Conservation (phyloP, 352 stramenopile genomes). For the Globisporangium splendens region DNA sequence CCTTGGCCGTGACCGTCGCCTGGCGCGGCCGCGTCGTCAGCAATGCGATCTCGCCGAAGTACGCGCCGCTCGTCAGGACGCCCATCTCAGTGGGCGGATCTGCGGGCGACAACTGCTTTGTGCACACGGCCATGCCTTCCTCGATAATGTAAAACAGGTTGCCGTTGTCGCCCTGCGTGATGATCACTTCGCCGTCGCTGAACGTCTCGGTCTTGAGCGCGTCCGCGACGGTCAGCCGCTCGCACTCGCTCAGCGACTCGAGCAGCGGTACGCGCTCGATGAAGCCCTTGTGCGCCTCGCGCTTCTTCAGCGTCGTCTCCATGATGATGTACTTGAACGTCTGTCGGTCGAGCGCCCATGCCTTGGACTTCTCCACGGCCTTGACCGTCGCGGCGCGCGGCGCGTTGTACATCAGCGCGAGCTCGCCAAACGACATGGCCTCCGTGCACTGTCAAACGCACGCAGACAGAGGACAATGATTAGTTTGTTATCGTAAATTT, state of each 20-base stretch:
- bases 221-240: conserved; percentile 88
- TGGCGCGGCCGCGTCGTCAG: conserved; percentile 92
- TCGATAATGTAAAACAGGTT: conserved; percentile 92
- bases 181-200: conserved; percentile 87
- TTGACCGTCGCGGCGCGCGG: conserved; percentile 94
- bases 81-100: conserved; percentile 83
- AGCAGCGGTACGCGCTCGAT: conserved; percentile 89
- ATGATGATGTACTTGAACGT: conserved; percentile 92
- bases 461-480: too few species aligned
- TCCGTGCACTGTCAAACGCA: conserved; percentile 75
- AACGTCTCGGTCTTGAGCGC: conserved; percentile 82
- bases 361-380: conserved; percentile 86
- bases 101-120: conserved; percentile 74
- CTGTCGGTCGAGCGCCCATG: conserved; percentile 90
- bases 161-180: conserved; percentile 83
- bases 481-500: too few species aligned
- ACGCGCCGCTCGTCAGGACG: conserved; percentile 87
- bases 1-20: conserved; percentile 83
- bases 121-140: conserved; percentile 74
- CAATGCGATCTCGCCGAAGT: conserved; percentile 96
- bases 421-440: conserved; percentile 94
- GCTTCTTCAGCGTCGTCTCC: conserved; percentile 89
- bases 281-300: conserved; percentile 84
- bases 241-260: conserved; percentile 85
- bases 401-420: conserved; percentile 97